Evolutionary conservation across 2,329 filamentous ascomycete species (phyloP), one percentile per base, ranked within the genome.

Genomic region (Fusarium drepaniforme): DNA sequence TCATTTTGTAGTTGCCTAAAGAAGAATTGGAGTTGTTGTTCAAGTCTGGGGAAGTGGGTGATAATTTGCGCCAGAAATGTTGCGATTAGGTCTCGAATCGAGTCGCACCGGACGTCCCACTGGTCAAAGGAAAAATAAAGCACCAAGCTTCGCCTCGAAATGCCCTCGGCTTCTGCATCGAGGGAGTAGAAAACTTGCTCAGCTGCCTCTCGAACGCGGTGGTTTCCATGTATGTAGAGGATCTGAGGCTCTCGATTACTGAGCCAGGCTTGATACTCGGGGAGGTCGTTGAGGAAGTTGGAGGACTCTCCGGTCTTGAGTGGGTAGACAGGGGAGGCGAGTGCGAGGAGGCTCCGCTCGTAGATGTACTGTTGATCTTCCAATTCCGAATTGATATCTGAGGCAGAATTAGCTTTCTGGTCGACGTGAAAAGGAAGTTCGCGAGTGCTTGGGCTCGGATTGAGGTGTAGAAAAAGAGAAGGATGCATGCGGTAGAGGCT

Each of bases 81-180:
- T 0, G 64, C 64, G 4, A 68, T 68, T 46, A 68, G 57, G 7
- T 70, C 64, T 25, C 67, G 40, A 25, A 70, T 70, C 4, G 57
- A 63, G 5, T 70, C 49, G 16, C 57, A 60, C 3, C 67, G 67
- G 3, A 70, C 64, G 2, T 70, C 64, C 5, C 51, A 70, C 16
- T 7, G 58, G 1, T 68, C 23, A 12, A 68, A 70, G 2, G 64
- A 68, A 23, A 68, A 70, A 13, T 58, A 68, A 0, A 70, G 67
- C 2, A 68, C 33, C 2, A n/a, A 63, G 4, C 5, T 28, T 0
- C 33, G n/a, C 4, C 30, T 46, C 4, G 16, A 44, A 2, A 2
- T 4, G 0, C 3, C 35, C 4, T 5, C 16, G 0, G 44, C 25
- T 1, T 46, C 37, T 4, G 5, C 5, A 4, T 70, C 67, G 0